Base-by-base conservation (phyloP, 495 filamentous ascomycete species). In the Penicillium maclennaniae region DNA sequence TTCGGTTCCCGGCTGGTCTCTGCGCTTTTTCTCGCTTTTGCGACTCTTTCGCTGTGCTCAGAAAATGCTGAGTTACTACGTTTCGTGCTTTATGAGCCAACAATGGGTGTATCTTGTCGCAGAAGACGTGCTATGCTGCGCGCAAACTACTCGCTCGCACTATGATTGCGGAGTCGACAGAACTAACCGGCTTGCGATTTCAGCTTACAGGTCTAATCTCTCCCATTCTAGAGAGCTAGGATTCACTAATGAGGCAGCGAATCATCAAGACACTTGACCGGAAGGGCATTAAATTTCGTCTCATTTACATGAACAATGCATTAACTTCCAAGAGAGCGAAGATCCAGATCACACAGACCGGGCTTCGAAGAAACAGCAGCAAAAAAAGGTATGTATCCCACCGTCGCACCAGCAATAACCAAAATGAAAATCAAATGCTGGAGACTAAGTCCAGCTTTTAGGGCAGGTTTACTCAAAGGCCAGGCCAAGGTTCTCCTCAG, bases 401-500 rank as follows among this genome's bases (percentile, higher is more conserved):
- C 44, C 57, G 40, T 57, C 63, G 61, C 63, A 66, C 63, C 63
- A 53, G 60, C 63, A 47, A 53, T 47, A 53, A 45, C 42, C 21
- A 51, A 45, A 57, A 56, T 16, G 48, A 51, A 57, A 41, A 53
- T 46, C 26, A 42, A 49, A 59, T 36, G 37, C 38, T n/a, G 44
- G 49, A 47, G 27, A 21, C 53, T 58, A 41, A 16, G 57, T 53
- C 48, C 38, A 19, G 15, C 26, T 62, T 51, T 43, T 45, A 58
- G 40, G 23, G 20, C 39, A 55, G 23, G 56, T 70, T 67, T 72
- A 74, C 62, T 75, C 65, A 36, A 60, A 51, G 55, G 61, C 43
- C 45, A 80, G 73, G 47, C 76, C 71, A 60, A 87, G 83, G 70
- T 87, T 78, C 60, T 84, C 76, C 66, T 82, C 81, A 54, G 82